Base-by-base conservation (phyloP, 495 filamentous ascomycete genomes). In the Penicillium canariense region DNA sequence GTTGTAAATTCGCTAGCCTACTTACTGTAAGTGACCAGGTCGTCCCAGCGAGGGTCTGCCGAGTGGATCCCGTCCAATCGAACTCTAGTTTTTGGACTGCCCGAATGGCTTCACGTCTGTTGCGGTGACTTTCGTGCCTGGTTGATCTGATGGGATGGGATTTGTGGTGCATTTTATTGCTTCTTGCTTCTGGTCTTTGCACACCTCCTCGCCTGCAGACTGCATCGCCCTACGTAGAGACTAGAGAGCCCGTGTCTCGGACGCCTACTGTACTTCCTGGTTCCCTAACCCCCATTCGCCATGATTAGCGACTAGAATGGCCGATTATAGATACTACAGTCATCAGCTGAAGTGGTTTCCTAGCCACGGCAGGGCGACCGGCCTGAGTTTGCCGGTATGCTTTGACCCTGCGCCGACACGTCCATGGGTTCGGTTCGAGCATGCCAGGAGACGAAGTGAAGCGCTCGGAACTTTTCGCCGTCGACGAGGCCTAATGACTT, bases 391-490 rank as follows among this genome's bases (percentile, higher is more conserved):
- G 49, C 46, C 50, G 48, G 51, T 55, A 54, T 35, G 26, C 44
- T 40, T 26, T 55, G 51, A 58, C 50, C 50, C 50, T 58, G 32
- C 25, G 20, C 28, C 17, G 20, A 14, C 2, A 14, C 14, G 53
- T 52, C 46, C 45, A 23, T 58, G 48, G 47, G 34, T 28, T n/a
- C 17, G 39, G 15, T 18, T 35, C 46, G n/a, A 23, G 50, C 34
- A 53, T 62, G 34, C 36, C 52, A 47, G 57, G 57, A 43, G 43
- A 18, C 30, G 17, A 42, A 58, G 38, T 54, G 55, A 43, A 51
- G 44, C 42, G 59, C 35, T 52, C 60, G 63, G 63, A 66, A 66
- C 26, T 55, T 11, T 61, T 61, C 39, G 18, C 60, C 63, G 63
- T 38, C 34, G 52, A 12, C 8, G 30, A 20, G 14, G 6, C 4